These are phyloP conservation scores for Asterochloris sp. DNA, from an alignment of 139 green algal genomes.

Conservation along the genomic window DNA sequence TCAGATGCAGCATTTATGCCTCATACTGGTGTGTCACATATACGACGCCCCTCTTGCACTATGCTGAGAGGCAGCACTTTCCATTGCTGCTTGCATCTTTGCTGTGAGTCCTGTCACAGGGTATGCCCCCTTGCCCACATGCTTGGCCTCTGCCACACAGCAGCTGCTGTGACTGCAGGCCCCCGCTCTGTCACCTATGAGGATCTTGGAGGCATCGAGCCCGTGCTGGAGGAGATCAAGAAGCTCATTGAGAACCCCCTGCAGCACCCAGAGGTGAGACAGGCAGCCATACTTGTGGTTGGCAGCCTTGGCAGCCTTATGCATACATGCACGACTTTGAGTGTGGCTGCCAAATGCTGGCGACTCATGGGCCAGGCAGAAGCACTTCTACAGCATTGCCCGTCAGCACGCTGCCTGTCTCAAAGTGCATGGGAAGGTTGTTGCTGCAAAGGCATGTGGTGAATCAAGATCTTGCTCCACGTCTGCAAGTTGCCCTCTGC, in stretches of 20 bases:
- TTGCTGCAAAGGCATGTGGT: not conserved
- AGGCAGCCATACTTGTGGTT: not conserved
- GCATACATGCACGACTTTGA: not conserved
- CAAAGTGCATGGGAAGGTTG: not conserved
- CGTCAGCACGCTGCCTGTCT: too few species aligned
- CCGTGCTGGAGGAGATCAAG: slow-evolving; percentile 71
- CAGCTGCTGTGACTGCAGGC: slow-evolving; percentile 14
- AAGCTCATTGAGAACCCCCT: slow-evolving; percentile 90
- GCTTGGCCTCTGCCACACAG: not conserved
- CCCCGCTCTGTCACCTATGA: slow-evolving; percentile 60
- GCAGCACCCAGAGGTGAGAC: slow-evolving; percentile 78
- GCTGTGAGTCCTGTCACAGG: not conserved
- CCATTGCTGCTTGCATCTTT: not conserved
- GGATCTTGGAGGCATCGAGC: slow-evolving; percentile 84
- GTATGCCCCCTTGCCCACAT: not conserved
- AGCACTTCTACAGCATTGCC: too few species aligned
- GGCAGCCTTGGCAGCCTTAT: not conserved
- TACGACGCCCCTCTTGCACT: not conserved
- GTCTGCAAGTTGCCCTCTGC: not conserved
- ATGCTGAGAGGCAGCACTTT: not conserved
- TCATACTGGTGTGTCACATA: not conserved
- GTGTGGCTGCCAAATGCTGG: not conserved
- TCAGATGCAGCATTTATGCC: not conserved
- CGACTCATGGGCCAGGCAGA: too few species aligned
- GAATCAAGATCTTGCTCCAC: not conserved